phyloP scores from a whole-genome alignment of 352 stramenopile species.

The Sclerospora graminicola region DNA sequence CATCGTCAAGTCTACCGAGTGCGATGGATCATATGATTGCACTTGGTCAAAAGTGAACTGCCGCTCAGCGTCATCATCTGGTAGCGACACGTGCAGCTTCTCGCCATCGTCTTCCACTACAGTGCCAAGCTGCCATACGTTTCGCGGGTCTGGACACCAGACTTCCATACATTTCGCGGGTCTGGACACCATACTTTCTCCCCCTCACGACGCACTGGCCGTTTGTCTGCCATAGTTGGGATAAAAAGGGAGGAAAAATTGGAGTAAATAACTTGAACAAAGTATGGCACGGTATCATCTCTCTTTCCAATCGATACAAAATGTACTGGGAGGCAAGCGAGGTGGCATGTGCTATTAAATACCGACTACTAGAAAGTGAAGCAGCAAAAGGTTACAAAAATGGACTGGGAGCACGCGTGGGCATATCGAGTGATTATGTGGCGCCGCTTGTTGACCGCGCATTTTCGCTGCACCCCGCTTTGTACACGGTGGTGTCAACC shows the following conservation, averaged over 20 bases:
- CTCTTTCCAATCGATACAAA: neutral
- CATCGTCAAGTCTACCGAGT: conserved; percentile 81
- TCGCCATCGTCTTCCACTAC: conserved; percentile 81
- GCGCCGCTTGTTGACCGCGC: conserved; percentile 30
- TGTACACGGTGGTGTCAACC: conserved; percentile 23
- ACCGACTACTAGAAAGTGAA: conserved; percentile 23
- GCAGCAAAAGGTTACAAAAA: conserved; percentile 18
- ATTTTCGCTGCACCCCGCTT: conserved; percentile 34
- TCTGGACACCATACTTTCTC: conserved; percentile 88
- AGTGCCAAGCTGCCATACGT: conserved; percentile 81
- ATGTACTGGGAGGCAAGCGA: conserved; percentile 32
- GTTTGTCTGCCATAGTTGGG: conserved; percentile 21
- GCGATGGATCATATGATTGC: conserved; percentile 86
- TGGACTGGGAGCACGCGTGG: conserved; percentile 25
- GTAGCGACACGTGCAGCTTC: conserved; percentile 74
- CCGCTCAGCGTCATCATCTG: conserved; percentile 72
- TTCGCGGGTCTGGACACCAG: conserved; percentile 75
- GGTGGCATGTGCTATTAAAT: conserved; percentile 24
- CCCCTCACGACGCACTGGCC: conserved; percentile 54
- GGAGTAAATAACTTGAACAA: conserved; percentile 1
- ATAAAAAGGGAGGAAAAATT: too few relatives aligned
- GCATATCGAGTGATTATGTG: conserved; percentile 33
- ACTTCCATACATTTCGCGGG: too few relatives aligned
- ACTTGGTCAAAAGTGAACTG: conserved; percentile 71
- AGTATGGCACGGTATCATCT: neutral